These are phyloP conservation scores for Vanrija sp. DNA, from an alignment of 1,284 basidiomycete species.

Conservation along the genomic window DNA sequence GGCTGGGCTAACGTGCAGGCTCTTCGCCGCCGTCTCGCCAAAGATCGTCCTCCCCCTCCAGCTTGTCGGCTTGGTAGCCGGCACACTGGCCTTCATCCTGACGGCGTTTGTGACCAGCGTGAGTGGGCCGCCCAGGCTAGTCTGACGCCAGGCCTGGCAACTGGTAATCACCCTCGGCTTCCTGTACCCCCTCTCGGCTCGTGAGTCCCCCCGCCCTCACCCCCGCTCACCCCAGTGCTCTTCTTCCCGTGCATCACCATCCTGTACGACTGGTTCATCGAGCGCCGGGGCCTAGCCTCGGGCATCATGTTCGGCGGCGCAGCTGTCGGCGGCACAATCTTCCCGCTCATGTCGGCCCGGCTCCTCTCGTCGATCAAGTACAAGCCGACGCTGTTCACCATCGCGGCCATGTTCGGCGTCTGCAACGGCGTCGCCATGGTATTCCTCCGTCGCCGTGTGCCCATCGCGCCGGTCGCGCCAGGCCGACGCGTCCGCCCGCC, in stretches of 20 bases:
- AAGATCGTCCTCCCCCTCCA: conserved; percentile 17
- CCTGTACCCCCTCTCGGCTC: conserved; percentile 37
- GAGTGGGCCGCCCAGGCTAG: neutral
- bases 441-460: conserved; percentile 40
- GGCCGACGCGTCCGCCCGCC: conserved; percentile 1
- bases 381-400: conserved; percentile 38
- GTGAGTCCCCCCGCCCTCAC: conserved; percentile 15
- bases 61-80: conserved; percentile 22
- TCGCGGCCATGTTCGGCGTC: conserved; percentile 33
- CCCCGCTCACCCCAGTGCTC: conserved; percentile 15
- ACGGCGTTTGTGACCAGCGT: conserved; percentile 33
- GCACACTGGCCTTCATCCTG: conserved; percentile 22
- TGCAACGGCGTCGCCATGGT: conserved; percentile 29
- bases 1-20: conserved; percentile 2
- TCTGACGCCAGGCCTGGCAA: conserved; percentile 37
- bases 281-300: conserved; percentile 24
- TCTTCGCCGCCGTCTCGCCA: conserved; percentile 27
- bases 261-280: conserved; percentile 46
- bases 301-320: conserved; percentile 35
- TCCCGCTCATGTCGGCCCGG: conserved; percentile 39
- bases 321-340: conserved; percentile 39
- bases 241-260: conserved; percentile 43
- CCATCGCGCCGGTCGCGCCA: conserved; percentile 14
- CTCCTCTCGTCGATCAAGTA: conserved; percentile 40
- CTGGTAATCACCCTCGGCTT: conserved; percentile 41